phyloP scores from a whole-genome alignment of 768 basidiomycete genomes.

The Suillus spraguei region DNA sequence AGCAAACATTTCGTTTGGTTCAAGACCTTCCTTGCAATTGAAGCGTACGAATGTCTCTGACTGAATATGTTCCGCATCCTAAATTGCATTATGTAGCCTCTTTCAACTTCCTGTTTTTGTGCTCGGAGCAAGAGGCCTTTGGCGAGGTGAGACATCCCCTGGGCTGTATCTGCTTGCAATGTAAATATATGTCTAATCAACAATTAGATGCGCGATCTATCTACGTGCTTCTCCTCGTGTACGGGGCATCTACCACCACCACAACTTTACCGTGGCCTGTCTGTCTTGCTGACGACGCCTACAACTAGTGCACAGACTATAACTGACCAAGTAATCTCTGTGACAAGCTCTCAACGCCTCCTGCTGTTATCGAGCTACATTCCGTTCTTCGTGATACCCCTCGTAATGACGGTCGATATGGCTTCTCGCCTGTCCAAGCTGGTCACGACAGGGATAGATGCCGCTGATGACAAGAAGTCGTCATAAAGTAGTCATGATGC shows the following conservation, averaged over 20 bases:
- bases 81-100: slow-evolving; percentile 37
- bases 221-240: slow-evolving; percentile 67
- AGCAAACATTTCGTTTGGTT: slow-evolving; percentile 55
- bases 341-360: slow-evolving; percentile 54
- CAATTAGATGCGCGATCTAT: slow-evolving; percentile 49
- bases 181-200: slow-evolving; percentile 2
- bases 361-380: slow-evolving; percentile 70
- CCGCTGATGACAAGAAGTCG: slow-evolving; percentile 18
- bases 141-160: slow-evolving; percentile 44
- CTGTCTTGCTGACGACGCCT: slow-evolving; percentile 57
- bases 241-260: slow-evolving; percentile 77
- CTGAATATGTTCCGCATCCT: slow-evolving; percentile 5
- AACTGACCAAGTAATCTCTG: slow-evolving; percentile 34
- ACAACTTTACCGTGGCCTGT: slow-evolving; percentile 76
- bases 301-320: slow-evolving; percentile 37
- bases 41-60: slow-evolving; percentile 46
- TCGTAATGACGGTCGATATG: slow-evolving; percentile 79
- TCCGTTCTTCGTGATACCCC: slow-evolving; percentile 73
- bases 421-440: slow-evolving; percentile 41
- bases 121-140: slow-evolving; percentile 63
- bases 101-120: slow-evolving; percentile 82
- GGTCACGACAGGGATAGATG: slow-evolving; percentile 28
- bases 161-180: neutral
- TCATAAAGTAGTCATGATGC: slow-evolving; percentile 20
- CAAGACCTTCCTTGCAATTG: slow-evolving; percentile 61